Evolutionary conservation across 352 stramenopile genomes (phyloP).

Genomic region (Globisporangium irregulare): DNA sequence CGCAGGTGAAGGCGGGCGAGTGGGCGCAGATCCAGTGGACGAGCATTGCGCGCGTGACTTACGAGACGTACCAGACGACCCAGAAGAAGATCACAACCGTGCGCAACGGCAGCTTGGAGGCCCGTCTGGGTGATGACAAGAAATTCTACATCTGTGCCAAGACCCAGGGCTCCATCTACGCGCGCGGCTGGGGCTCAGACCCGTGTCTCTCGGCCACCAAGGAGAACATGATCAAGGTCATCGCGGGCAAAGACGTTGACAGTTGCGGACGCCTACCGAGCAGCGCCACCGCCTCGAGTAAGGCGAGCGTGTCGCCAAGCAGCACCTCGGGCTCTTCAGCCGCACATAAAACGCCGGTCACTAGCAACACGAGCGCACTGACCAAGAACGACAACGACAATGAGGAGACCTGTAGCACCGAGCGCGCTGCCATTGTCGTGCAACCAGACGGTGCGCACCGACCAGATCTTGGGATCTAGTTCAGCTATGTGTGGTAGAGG

Average conservation of each 20-base stretch:
- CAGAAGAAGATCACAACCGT: constrained; percentile 41
- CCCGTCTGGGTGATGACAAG: constrained; percentile 17
- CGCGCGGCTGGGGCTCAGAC: constrained; percentile 39
- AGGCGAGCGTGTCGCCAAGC: not conserved
- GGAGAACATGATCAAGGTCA: constrained; percentile 15
- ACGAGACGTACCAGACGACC: constrained; percentile 27
- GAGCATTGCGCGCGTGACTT: constrained; percentile 35
- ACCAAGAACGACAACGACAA: constrained; percentile 10
- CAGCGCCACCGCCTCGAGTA: constrained; percentile 1
- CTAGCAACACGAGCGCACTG: constrained; percentile 2
- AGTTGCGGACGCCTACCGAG: constrained; percentile 15
- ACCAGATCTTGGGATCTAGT: not conserved
- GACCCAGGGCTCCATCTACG: constrained; percentile 22
- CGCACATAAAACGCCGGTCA: not conserved
- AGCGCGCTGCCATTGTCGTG: constrained; percentile 27
- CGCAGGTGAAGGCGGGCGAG: constrained; percentile 40
- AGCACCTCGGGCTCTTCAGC: not conserved
- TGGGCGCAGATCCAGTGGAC: constrained; percentile 34
- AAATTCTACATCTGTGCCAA: constrained; percentile 41
- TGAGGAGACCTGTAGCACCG: constrained; percentile 30
- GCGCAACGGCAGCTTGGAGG: constrained; percentile 28
- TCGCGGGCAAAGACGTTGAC: constrained; percentile 12
- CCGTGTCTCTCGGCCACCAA: constrained; percentile 24
- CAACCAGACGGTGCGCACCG: constrained; percentile 14
- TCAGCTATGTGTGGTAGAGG: not conserved